phyloP scores from a whole-genome alignment of 108 stramenopile genomes.

The Nannochloropsis salina region DNA sequence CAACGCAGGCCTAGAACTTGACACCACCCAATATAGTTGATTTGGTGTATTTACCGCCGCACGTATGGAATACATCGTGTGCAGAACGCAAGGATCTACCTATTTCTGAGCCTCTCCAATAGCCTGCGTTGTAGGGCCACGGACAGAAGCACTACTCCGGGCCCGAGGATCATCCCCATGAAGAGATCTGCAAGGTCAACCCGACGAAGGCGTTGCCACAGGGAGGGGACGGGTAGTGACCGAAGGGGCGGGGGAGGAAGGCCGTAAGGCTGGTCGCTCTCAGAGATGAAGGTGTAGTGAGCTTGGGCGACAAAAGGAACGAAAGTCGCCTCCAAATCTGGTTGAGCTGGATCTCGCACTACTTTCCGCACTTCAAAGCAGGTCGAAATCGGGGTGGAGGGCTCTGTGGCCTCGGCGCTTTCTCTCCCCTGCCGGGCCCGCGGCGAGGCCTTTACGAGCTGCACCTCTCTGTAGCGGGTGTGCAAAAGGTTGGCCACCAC shows the following conservation, averaged over 20 bases:
- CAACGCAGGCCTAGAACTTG: too few relatives aligned
- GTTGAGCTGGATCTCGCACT: background rate
- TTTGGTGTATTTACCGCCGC: too few relatives aligned
- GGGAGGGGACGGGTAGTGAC: background rate
- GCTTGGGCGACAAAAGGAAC: background rate
- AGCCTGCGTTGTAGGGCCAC: background rate
- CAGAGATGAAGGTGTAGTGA: background rate
- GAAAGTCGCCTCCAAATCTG: background rate
- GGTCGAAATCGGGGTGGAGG: background rate
- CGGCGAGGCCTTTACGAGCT: constrained; percentile 27
- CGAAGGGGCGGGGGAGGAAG: background rate
- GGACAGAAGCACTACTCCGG: background rate
- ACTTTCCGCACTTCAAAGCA: background rate
- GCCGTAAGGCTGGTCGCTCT: constrained; percentile 12
- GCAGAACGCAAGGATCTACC: background rate
- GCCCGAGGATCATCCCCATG: background rate
- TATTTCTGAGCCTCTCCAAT: background rate
- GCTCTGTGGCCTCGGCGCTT: background rate
- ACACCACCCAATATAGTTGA: too few relatives aligned
- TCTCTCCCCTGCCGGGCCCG: background rate
- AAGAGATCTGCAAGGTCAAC: background rate
- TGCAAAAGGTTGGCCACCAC: constrained; percentile 89
- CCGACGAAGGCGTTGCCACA: background rate
- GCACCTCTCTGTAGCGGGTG: constrained; percentile 74
- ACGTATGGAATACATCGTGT: too few relatives aligned